phyloP scores from a whole-genome alignment of 768 basidiomycete genomes.

The Collybia sp. region DNA sequence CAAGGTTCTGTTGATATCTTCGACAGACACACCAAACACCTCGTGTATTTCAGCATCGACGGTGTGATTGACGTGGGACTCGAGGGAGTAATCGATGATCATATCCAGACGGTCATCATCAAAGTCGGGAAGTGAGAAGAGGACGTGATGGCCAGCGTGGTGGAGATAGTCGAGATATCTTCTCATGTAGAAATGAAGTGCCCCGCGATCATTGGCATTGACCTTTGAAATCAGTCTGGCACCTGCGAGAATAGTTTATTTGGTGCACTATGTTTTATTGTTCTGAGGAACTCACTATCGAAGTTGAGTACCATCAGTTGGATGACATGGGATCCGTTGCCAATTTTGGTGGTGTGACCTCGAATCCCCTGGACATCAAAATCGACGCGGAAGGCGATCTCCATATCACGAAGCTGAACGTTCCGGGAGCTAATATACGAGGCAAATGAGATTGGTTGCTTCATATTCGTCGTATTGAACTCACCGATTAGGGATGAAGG shows the following conservation, averaged over 20 bases:
- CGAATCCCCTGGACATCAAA: slow-evolving; percentile 2
- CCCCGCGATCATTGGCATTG: slow-evolving; percentile 3
- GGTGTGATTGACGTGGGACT: slow-evolving; percentile 6
- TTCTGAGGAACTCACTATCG: slow-evolving; percentile 1
- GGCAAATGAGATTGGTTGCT: too few relatives aligned
- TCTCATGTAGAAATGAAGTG: slow-evolving; percentile 10
- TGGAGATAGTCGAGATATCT: slow-evolving; percentile 15
- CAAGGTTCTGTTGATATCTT: slow-evolving; percentile 12
- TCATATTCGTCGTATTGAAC: background rate
- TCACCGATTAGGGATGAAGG: slow-evolving; percentile 2
- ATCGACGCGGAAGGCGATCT: slow-evolving; percentile 4
- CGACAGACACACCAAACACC: slow-evolving; percentile 7
- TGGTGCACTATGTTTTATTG: background rate
- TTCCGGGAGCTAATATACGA: too few relatives aligned
- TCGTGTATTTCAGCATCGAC: slow-evolving; percentile 5
- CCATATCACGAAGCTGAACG: background rate
- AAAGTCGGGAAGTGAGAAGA: slow-evolving; percentile 17
- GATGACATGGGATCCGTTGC: slow-evolving; percentile 1
- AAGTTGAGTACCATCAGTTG: slow-evolving; percentile 9
- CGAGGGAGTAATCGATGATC: slow-evolving; percentile 14
- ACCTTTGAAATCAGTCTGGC: slow-evolving; percentile 7
- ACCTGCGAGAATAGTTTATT: slow-evolving; percentile 1
- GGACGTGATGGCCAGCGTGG: slow-evolving; percentile 14
- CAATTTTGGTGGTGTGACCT: background rate
- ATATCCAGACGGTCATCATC: slow-evolving; percentile 9